Base-by-base conservation (phyloP, 805 yeast genomes). In the Dipodascopsis uninucleata region DNA sequence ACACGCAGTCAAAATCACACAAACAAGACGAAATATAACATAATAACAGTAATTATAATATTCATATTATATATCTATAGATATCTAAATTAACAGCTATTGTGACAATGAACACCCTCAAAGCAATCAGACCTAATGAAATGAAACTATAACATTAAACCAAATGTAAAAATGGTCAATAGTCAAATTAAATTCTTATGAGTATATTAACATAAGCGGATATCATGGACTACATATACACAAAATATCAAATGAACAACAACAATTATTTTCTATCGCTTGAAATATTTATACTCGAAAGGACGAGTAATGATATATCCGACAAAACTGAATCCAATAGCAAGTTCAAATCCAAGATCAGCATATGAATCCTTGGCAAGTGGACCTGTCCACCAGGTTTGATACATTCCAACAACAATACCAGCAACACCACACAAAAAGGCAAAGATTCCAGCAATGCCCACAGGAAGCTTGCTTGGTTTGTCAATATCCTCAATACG, bases 351-450 rank as follows among this genome's bases (percentile, higher is more conserved):
- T 26, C 94, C 96, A 61, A 87, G 74, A 63, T 86, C 96, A 49
- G 89, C 96, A 58, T 94, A 94, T 52, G 36, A 61, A 12, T 59
- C 65, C 32, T 60, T 61, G 32, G 78, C 88, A 57, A 85, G 59
- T 36, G 76, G 81, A 59, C 96, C 95, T 17, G 62, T 62, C 71
- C 81, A 89, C 85, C 94, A 88, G 3, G 76, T 75, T 70, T 87
- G 95, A 61, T 73, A 71, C 94, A 88, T 86, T 57, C 96, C 96
- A 37, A 85, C 47, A 9, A 79, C 94, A 33, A 81, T 85, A 65
- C 95, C 96, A 26, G 82, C 88, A 37, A 75, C 81, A 64, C 95
- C 96, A 54, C 81, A 76, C 64, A 85, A 74, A 71, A 88, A 79
- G 3, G 85, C 95, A 55, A 78, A 63, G 14, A 77, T 65, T 53